phyloP scores from a whole-genome alignment of 2,329 filamentous ascomycete species.

The Ustulina deusta region DNA sequence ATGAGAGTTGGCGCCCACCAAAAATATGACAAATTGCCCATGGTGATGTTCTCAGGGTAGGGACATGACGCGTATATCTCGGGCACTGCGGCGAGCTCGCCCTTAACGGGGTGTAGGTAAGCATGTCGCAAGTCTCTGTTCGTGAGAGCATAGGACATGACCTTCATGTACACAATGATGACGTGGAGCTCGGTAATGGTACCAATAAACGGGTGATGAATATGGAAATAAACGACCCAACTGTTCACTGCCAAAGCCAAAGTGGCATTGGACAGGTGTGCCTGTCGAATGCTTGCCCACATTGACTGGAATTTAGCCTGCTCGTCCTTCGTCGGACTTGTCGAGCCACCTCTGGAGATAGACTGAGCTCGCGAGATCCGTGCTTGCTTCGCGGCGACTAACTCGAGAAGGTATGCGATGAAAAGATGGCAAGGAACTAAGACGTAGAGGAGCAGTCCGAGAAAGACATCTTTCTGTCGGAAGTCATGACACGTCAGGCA shows the following conservation, averaged over 20 bases:
- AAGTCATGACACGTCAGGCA: constrained; percentile 93
- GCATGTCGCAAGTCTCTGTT: constrained; percentile 95
- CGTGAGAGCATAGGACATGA: constrained; percentile 93
- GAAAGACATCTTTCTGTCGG: constrained; percentile 78
- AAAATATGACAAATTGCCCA: constrained; percentile 90
- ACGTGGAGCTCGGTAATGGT: constrained; percentile 91
- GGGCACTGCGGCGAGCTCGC: constrained; percentile 77
- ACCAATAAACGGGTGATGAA: constrained; percentile 93
- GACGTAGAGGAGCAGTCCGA: constrained; percentile 83
- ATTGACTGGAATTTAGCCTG: constrained; percentile 75
- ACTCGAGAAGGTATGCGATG: constrained; percentile 89
- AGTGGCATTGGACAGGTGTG: constrained; percentile 86
- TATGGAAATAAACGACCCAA: constrained; percentile 87
- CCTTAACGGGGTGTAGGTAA: constrained; percentile 79
- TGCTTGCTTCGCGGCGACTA: constrained; percentile 83
- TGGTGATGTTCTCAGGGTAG: constrained; percentile 91
- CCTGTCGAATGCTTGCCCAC: constrained; percentile 84
- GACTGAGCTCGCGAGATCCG: constrained; percentile 70
- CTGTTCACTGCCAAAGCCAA: constrained; percentile 84
- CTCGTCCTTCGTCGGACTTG: constrained; percentile 69
- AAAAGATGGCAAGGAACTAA: constrained; percentile 92
- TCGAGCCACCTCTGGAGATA: constrained; percentile 61
- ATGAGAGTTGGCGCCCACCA: constrained; percentile 98
- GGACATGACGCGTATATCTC: constrained; percentile 85
- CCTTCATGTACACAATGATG: constrained; percentile 96